These are phyloP conservation scores for Rhodotorula sp. DNA, from an alignment of 1,284 basidiomycete species.

Conservation along the genomic window DNA sequence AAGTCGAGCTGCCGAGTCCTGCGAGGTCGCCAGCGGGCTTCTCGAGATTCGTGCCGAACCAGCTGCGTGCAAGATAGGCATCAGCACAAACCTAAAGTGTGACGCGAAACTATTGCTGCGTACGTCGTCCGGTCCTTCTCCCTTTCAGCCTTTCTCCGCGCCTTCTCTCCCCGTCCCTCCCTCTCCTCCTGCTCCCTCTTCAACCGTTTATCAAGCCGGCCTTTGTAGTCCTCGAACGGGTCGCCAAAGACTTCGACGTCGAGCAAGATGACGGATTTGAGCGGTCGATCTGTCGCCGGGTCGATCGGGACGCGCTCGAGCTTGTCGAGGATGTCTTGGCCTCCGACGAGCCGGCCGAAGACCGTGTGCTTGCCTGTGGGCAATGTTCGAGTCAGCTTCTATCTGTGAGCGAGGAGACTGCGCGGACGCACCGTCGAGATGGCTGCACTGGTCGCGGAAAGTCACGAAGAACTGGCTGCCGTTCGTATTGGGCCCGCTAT, in stretches of 20 bases:
- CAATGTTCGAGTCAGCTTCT: background rate
- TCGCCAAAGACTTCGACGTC: constrained; percentile 56
- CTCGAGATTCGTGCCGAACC: constrained; percentile 44
- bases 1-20: background rate
- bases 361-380: constrained; percentile 56
- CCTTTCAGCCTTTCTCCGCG: constrained; percentile 53
- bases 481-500: constrained; percentile 80
- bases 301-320: constrained; percentile 79
- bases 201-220: constrained; percentile 68
- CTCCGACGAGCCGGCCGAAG: constrained; percentile 93
- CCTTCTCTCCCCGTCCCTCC: constrained; percentile 38
- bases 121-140: constrained; percentile 55
- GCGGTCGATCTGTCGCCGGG: constrained; percentile 74
- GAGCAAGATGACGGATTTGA: constrained; percentile 73
- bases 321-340: constrained; percentile 80
- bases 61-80: constrained; percentile 13
- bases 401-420: background rate
- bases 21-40: background rate
- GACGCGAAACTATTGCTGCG: too few species aligned
- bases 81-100: background rate
- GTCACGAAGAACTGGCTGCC: constrained; percentile 74
- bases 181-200: constrained; percentile 56
- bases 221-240: constrained; percentile 80
- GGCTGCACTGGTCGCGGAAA: constrained; percentile 54
- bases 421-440: constrained; percentile 30